Percentiles rank a stretch among this genome's conserved stretches.
phyloP scores from a whole-genome alignment of 345 rosid species.

The Punica granatum region DNA sequence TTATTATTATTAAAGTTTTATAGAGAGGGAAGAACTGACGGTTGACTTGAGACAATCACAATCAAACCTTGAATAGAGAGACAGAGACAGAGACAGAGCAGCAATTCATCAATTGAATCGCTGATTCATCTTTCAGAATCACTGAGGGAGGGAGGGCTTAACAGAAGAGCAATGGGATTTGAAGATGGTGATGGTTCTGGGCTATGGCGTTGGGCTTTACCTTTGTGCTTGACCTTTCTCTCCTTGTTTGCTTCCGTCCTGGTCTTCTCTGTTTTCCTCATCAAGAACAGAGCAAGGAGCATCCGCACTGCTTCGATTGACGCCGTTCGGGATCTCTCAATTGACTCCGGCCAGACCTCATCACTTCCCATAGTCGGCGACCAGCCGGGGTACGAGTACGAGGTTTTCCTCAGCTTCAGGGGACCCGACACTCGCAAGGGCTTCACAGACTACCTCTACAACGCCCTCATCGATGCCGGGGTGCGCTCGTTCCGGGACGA shows the following conservation, averaged over 20 bases:
- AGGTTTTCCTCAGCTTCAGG: too few relatives aligned
- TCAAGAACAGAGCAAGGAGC: neutral
- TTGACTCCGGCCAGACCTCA: too few relatives aligned
- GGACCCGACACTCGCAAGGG: too few relatives aligned
- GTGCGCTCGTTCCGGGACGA: neutral
- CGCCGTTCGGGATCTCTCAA: neutral
- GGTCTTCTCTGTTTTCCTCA: neutral
- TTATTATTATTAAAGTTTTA: too few relatives aligned
- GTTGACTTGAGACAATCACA: too few relatives aligned
- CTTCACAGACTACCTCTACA: constrained; percentile 6
- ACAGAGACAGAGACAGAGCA: too few relatives aligned
- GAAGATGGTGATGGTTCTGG: neutral
- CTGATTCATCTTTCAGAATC: too few relatives aligned
- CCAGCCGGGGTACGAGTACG: neutral
- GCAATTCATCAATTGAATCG: too few relatives aligned
- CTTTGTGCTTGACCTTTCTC: neutral
- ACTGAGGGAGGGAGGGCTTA: neutral
- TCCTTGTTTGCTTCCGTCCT: neutral
- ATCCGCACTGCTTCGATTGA: neutral
- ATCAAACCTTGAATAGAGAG: too few relatives aligned
- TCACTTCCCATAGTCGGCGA: neutral
- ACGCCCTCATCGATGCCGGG: constrained; percentile 4
- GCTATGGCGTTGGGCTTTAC: neutral
- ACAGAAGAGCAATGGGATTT: neutral
- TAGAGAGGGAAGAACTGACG: too few relatives aligned